Conservation (phyloP, 148 eudicot species). For the Rhododendron simsii region DNA sequence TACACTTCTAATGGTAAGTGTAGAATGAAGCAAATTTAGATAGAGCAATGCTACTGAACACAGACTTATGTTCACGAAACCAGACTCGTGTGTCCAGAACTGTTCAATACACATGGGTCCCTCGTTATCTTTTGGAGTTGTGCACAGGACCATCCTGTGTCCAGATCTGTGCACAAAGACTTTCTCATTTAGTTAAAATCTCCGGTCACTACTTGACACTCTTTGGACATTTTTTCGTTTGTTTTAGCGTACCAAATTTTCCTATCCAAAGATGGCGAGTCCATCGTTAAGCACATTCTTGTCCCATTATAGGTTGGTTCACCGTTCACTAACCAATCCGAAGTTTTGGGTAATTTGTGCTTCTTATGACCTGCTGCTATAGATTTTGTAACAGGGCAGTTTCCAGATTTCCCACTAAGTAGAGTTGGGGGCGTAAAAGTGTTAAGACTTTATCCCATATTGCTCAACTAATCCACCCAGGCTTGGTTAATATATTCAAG, state of each 20-base stretch:
- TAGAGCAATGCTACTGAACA: not conserved
- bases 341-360: not conserved
- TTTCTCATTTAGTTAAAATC: not conserved
- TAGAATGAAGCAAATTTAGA: not conserved
- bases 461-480: too few species aligned
- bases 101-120: not conserved
- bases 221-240: too few species aligned
- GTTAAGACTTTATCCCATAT: too few species aligned
- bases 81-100: not conserved
- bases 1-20: not conserved
- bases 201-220: not conserved
- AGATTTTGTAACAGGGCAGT: not conserved
- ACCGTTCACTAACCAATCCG: not conserved
- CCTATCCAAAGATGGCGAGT: not conserved
- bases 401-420: not conserved
- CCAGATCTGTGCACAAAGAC: not conserved
- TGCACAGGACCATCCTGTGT: not conserved
- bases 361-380: not conserved
- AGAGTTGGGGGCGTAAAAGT: not conserved
- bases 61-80: not conserved
- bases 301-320: not conserved
- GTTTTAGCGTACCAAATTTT: not conserved
- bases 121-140: not conserved
- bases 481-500: too few species aligned
- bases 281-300: not conserved